A percentile compares a stretch with the other conserved stretches of the same genome.
Conservation (phyloP, 2,329 filamentous ascomycete species). For the Elsinoe batatas region DNA sequence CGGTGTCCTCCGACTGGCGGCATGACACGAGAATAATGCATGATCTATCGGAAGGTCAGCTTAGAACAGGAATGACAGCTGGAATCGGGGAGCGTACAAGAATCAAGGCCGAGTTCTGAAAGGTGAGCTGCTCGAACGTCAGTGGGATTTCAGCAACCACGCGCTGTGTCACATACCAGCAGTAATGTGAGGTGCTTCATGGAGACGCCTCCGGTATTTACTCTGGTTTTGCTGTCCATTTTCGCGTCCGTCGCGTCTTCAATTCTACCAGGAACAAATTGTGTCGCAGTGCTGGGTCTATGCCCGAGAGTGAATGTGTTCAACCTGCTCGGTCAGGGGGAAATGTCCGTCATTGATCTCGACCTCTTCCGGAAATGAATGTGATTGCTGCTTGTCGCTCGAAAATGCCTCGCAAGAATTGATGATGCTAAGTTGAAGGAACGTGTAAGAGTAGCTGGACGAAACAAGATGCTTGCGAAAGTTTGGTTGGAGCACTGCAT, state of each 20-base stretch:
- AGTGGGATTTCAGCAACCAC: background rate
- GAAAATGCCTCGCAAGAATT: background rate
- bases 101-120: constrained; percentile 71
- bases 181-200: constrained; percentile 61
- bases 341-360: background rate
- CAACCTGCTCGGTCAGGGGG: background rate
- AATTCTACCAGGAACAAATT: background rate
- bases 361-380: background rate
- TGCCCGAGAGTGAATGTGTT: background rate
- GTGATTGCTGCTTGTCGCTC: background rate
- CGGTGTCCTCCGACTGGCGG: constrained; percentile 71
- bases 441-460: background rate
- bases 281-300: background rate
- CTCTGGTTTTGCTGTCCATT: constrained; percentile 19
- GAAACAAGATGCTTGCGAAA: background rate
- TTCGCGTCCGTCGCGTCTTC: background rate
- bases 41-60: constrained; percentile 48
- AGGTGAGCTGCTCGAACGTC: constrained; percentile 51
- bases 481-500: background rate
- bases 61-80: too few species aligned
- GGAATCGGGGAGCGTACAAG: constrained; percentile 38
- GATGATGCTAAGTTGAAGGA: background rate
- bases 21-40: constrained; percentile 95
- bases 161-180: constrained; percentile 39
- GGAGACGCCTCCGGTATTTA: constrained; percentile 42